These are phyloP conservation scores for Penicillium sp. DNA, from an alignment of 2,329 filamentous ascomycete species.

Conservation along the genomic window DNA sequence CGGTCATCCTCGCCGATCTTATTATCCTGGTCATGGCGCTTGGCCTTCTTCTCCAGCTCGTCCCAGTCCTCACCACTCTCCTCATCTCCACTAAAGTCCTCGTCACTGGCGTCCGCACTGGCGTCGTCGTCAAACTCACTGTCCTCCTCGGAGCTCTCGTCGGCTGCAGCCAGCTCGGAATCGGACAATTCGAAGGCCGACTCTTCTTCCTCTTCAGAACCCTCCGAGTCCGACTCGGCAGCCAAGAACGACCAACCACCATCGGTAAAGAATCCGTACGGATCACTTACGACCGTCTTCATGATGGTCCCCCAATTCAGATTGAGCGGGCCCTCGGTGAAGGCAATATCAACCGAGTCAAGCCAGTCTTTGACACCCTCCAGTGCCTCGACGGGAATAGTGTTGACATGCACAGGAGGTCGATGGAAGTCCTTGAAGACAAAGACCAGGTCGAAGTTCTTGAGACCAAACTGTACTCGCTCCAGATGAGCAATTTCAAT, in stretches of 20 bases:
- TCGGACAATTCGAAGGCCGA: conserved; percentile 88
- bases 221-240: conserved; percentile 81
- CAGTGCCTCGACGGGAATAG: conserved; percentile 89
- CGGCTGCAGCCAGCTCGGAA: conserved; percentile 65
- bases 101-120: conserved; percentile 65
- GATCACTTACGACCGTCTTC: conserved; percentile 94
- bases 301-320: conserved; percentile 99
- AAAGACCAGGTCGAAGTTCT: conserved; percentile 98
- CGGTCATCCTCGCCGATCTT: conserved; percentile 52
- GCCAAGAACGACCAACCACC: conserved; percentile 93
- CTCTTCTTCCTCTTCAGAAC: conserved; percentile 74
- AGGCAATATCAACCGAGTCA: conserved; percentile 91
- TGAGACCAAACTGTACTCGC: conserved; percentile 73
- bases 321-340: conserved; percentile 89
- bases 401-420: conserved; percentile 92
- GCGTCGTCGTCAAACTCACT: conserved; percentile 93
- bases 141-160: conserved; percentile 79
- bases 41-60: conserved; percentile 81
- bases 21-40: conserved; percentile 56
- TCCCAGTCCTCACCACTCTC: conserved; percentile 90
- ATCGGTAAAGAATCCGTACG: conserved; percentile 90
- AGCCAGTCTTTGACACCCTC: conserved; percentile 98
- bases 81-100: conserved; percentile 54
- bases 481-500: conserved; percentile 96
- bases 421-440: conserved; percentile 96